phyloP scores from a whole-genome alignment of 2,329 filamentous ascomycete genomes.

The Alternaria sp. region DNA sequence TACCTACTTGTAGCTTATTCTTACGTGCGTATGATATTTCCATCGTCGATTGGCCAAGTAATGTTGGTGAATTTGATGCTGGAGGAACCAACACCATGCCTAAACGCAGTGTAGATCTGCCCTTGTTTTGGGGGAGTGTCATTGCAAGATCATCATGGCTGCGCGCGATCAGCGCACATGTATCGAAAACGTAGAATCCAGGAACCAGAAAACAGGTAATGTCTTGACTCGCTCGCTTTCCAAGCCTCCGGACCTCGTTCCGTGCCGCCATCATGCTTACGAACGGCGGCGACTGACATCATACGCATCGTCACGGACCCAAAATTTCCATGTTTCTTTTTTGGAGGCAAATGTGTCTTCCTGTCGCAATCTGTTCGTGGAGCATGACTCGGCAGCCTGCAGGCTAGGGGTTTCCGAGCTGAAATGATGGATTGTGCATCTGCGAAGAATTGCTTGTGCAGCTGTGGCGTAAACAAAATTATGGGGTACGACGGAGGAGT shows the following conservation, averaged over 20 bases:
- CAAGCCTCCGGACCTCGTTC: conserved; percentile 12
- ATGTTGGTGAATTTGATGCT: neutral
- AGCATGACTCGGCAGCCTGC: conserved; percentile 10
- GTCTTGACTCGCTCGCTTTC: conserved; percentile 10
- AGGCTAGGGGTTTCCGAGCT: conserved; percentile 3
- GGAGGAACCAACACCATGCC: conserved; percentile 2
- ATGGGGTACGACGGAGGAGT: conserved; percentile 8
- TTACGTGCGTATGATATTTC: conserved; percentile 15
- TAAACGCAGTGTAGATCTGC: conserved; percentile 2
- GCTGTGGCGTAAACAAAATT: conserved; percentile 18
- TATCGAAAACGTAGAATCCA: conserved; percentile 16
- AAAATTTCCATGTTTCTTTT: conserved; percentile 12
- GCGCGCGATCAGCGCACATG: conserved; percentile 10
- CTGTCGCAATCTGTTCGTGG: conserved; percentile 2
- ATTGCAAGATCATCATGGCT: conserved; percentile 19
- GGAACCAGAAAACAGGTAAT: conserved; percentile 27
- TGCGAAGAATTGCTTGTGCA: conserved; percentile 13
- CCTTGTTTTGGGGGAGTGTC: conserved; percentile 3
- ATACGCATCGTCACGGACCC: conserved; percentile 27
- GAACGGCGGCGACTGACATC: conserved; percentile 25
- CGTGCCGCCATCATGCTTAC: conserved; percentile 18
- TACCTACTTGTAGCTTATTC: neutral
- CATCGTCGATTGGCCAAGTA: conserved; percentile 11
- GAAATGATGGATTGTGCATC: conserved; percentile 6
- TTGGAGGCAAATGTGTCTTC: conserved; percentile 4